Conservation (phyloP, 345 rosid genomes). For the Firmiana major region DNA sequence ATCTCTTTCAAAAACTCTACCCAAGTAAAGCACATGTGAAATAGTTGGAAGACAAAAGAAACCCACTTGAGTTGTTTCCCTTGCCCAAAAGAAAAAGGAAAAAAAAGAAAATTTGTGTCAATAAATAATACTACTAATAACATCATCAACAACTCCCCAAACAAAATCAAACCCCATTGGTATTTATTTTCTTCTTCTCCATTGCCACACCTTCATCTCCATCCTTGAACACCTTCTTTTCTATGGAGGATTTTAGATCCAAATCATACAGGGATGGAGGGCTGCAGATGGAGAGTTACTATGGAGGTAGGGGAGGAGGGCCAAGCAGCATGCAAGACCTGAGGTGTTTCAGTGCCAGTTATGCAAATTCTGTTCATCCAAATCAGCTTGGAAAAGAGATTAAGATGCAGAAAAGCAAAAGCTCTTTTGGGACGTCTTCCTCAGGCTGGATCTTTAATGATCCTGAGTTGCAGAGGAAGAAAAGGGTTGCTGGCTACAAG, state of each 20-base stretch:
- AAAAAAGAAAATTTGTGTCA: not conserved
- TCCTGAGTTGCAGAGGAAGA: constrained; percentile 89
- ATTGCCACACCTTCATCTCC: not conserved
- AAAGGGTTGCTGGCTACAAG: constrained; percentile 82
- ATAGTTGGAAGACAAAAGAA: not conserved
- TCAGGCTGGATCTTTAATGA: constrained; percentile 72
- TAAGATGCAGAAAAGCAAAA: constrained; percentile 53
- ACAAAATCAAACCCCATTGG: not conserved
- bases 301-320: constrained; percentile 23
- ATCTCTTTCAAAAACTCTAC: not conserved
- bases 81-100: not conserved
- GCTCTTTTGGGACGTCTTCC: constrained; percentile 33
- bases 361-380: constrained; percentile 25
- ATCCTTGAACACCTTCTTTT: not conserved
- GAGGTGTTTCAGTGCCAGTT: constrained; percentile 51
- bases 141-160: not conserved
- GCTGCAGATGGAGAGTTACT: constrained; percentile 29
- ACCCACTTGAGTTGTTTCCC: not conserved
- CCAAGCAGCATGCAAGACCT: constrained; percentile 61
- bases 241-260: constrained; percentile 61
- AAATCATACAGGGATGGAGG: constrained; percentile 45
- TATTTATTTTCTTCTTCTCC: not conserved
- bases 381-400: constrained; percentile 35
- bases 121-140: not conserved
- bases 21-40: not conserved